phyloP scores from a whole-genome alignment of 2,329 filamentous ascomycete species.

The Basipetospora chlamydospora region DNA sequence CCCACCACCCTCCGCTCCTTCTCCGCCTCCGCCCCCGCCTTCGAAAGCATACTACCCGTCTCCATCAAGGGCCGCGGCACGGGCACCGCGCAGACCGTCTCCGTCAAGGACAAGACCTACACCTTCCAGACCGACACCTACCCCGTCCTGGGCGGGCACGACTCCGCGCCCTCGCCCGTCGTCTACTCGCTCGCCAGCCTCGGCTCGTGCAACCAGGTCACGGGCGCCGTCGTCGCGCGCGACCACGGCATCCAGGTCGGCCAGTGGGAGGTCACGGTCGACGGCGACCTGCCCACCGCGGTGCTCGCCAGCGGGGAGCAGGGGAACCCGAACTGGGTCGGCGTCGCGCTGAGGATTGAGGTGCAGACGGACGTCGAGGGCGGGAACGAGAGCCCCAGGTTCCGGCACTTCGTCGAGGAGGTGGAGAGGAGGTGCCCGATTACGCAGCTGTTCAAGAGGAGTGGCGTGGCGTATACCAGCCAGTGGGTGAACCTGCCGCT shows the following conservation, averaged over 20 bases:
- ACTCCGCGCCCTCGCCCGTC: constrained; percentile 15
- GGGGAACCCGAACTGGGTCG: constrained; percentile 16
- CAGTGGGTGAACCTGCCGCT: constrained; percentile 14
- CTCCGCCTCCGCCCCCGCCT: background rate
- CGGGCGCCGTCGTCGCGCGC: constrained; percentile 14
- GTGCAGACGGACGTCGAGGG: constrained; percentile 14
- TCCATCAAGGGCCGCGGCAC: constrained; percentile 12
- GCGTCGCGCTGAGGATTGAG: constrained; percentile 9
- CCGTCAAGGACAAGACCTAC: constrained; percentile 14
- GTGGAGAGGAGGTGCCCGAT: constrained; percentile 16
- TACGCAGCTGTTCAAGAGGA: constrained; percentile 14
- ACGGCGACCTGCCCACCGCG: constrained; percentile 12
- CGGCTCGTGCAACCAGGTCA: constrained; percentile 17
- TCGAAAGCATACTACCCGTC: constrained; percentile 10
- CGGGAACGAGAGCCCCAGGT: constrained; percentile 8
- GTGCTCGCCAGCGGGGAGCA: constrained; percentile 13
- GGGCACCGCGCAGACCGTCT: constrained; percentile 12
- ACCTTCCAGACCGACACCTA: constrained; percentile 15
- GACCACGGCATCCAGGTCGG: constrained; percentile 14
- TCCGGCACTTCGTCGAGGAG: constrained; percentile 13
- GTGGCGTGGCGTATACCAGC: constrained; percentile 13
- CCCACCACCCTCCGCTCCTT: background rate
- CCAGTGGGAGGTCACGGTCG: constrained; percentile 13
- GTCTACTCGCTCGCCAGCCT: constrained; percentile 15
- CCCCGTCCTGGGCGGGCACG: constrained; percentile 14